Conservation (phyloP, 1,139 yeast genomes). For the Suhomyces maxii region DNA sequence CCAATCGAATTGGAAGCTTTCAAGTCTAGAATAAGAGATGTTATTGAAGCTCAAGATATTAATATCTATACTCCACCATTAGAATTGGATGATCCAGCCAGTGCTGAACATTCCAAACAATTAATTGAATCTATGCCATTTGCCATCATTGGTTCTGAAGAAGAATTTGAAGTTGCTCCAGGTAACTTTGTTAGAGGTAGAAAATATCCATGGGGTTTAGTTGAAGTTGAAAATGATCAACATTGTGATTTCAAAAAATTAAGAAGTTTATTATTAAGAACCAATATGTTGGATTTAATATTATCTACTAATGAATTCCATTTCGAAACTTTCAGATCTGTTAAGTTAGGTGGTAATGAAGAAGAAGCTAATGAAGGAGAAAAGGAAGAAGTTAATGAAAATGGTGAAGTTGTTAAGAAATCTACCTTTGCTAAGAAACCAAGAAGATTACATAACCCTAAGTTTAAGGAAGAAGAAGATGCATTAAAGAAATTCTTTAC, state of each 20-base stretch:
- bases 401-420: constrained; percentile 36
- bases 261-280: constrained; percentile 83
- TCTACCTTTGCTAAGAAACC: constrained; percentile 44
- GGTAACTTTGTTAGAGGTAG: constrained; percentile 86
- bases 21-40: constrained; percentile 85
- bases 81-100: constrained; percentile 70
- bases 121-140: constrained; percentile 92
- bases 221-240: constrained; percentile 92
- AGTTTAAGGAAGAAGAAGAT: constrained; percentile 94
- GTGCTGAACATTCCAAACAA: constrained; percentile 78
- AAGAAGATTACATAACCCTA: constrained; percentile 73
- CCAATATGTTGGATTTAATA: constrained; percentile 89
- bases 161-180: constrained; percentile 72
- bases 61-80: constrained; percentile 87
- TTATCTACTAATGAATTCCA: constrained; percentile 89
- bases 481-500: constrained; percentile 92
- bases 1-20: constrained; percentile 78
- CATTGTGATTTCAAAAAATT: constrained; percentile 95
- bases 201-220: constrained; percentile 96
- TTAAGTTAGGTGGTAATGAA: constrained; percentile 70
- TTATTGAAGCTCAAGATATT: constrained; percentile 89
- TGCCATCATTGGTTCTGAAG: constrained; percentile 89
- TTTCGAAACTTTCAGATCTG: constrained; percentile 82
- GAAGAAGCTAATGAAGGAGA: constrained; percentile 29
- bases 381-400: constrained; percentile 31